phyloP scores from a whole-genome alignment of 331 rosid species.

The Quercus tomentella region DNA sequence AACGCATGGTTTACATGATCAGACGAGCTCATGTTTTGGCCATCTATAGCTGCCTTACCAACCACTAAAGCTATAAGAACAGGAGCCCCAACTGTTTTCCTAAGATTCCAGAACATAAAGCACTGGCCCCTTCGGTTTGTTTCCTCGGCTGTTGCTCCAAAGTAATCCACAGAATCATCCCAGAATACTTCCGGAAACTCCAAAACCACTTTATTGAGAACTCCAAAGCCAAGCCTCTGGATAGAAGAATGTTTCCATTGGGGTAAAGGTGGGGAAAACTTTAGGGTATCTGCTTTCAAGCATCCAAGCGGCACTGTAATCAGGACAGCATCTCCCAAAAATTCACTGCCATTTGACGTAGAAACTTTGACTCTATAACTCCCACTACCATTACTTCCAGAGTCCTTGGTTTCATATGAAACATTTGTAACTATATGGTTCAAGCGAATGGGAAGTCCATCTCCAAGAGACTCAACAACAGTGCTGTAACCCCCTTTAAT shows the following conservation, averaged over 20 bases:
- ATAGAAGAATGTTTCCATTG: constrained; percentile 87
- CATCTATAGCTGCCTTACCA: constrained; percentile 96
- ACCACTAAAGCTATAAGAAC: constrained; percentile 95
- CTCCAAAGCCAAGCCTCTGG: constrained; percentile 93
- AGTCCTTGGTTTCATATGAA: constrained; percentile 54
- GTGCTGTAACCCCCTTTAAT: constrained; percentile 94
- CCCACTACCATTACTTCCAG: constrained; percentile 26
- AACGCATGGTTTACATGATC: constrained; percentile 89
- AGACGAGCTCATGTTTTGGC: constrained; percentile 58
- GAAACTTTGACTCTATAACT: constrained; percentile 62
- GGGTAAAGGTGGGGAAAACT: constrained; percentile 92
- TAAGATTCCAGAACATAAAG: constrained; percentile 99
- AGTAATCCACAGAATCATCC: constrained; percentile 98
- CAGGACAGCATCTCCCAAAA: constrained; percentile 84
- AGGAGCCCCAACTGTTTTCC: constrained; percentile 96
- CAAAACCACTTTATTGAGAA: constrained; percentile 87
- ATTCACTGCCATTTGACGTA: constrained; percentile 70
- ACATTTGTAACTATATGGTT: constrained; percentile 78
- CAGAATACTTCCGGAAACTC: constrained; percentile 93
- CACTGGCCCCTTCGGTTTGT: constrained; percentile 86
- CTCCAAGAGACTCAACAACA: constrained; percentile 89
- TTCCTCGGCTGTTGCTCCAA: constrained; percentile 98
- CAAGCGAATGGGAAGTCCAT: constrained; percentile 69
- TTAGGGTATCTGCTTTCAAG: constrained; percentile 84
- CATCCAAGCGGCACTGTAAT: constrained; percentile 96